Conservation (phyloP, 441 rosid genomes). For the Erysimum pusillum region DNA sequence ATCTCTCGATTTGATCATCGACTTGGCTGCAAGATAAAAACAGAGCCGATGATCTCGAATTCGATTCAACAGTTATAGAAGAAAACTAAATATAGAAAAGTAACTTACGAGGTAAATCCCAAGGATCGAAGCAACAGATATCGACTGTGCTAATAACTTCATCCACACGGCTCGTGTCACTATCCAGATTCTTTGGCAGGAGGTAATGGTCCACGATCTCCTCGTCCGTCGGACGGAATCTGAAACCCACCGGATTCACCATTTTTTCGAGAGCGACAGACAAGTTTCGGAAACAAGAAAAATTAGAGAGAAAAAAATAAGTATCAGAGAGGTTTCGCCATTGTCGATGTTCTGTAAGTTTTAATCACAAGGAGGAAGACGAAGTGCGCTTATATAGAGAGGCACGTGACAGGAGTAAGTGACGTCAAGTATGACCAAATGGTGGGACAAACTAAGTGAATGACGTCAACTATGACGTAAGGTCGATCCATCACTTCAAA, state of each 20-base stretch:
- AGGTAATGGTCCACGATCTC: background rate
- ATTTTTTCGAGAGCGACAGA: no score
- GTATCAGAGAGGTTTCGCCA: no score
- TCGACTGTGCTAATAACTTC: background rate
- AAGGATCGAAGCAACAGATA: background rate
- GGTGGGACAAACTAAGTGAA: background rate
- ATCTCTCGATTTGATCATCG: slow-evolving; percentile 40
- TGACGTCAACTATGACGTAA: background rate
- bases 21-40: slow-evolving; percentile 26
- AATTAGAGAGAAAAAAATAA: background rate
- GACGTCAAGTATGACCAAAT: background rate
- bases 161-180: background rate
- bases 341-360: no score
- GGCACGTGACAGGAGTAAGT: background rate
- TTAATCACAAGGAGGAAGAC: background rate
- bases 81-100: no score
- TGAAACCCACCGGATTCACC: background rate
- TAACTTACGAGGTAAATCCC: background rate
- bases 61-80: background rate
- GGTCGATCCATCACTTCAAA: background rate
- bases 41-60: background rate
- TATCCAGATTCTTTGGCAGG: background rate
- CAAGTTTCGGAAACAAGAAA: no score
- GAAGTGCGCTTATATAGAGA: background rate
- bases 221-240: background rate